Base-by-base conservation (phyloP, 306 rosid species). In the Vigna hirtella region DNA sequence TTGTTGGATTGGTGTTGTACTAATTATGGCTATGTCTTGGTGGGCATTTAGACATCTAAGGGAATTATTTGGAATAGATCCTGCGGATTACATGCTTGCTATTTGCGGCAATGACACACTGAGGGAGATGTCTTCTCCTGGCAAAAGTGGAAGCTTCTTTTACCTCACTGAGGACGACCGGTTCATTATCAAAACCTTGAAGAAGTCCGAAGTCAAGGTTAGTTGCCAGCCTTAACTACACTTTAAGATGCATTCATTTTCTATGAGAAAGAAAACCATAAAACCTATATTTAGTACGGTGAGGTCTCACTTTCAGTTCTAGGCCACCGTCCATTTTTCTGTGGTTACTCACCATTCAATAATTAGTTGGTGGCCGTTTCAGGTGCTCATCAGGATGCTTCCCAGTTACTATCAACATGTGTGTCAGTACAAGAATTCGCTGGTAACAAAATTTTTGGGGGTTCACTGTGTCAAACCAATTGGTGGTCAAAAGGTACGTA, bases 351-450 rank as follows among this genome's bases (percentile, higher is more conserved):
- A 26, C 28, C 28, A 26, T 26, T 36, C 71, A 61, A 68, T 76
- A 38, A 67, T 66, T 80, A 59, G 72, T 76, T 74, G 77, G 87
- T 64, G 62, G 62, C 66, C 45, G 32, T 82, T 67, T 77, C 86
- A 87, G 90, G 88, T 87, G 81, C 88, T 87, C 45, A 84, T 84
- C 65, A 79, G 83, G 85, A 87, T 87, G 90, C 90, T 87, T 77
- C 82, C 82, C 2, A 82, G 83, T 80, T 87, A 87, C 81, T 57
- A 76, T 74, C 77, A 82, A 61, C 88, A 87, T 85, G 85, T 87
- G 74, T 68, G 34, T 79, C 90, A 82, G 72, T 76, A 84, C 87
- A 84, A 69, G 80, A 87, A 87, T 58, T 84, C 90, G 16, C 47
- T 87, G 69, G 83, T 87, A n/a, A 87, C 87, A 0, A 87, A 87